phyloP scores from a whole-genome alignment of 805 yeast genomes.

The Candida mattraensis region DNA sequence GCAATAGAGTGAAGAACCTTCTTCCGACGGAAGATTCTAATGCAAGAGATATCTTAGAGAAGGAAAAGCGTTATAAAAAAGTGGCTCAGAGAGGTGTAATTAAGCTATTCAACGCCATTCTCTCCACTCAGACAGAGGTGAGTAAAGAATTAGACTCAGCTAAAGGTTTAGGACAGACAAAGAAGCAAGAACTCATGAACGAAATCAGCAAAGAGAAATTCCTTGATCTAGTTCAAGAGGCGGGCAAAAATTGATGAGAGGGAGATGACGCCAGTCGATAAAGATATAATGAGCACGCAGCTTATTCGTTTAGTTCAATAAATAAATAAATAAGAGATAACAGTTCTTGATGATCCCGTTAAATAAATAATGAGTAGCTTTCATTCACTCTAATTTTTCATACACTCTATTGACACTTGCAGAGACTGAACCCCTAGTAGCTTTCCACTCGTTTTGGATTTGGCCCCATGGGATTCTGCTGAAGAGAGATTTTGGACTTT shows the following conservation, averaged over 20 bases:
- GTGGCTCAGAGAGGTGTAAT: constrained; percentile 46
- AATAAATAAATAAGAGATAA: constrained; percentile 4
- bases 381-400: constrained; percentile 15
- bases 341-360: too few relatives aligned
- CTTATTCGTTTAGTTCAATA: constrained; percentile 2
- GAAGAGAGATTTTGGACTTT: constrained; percentile 28
- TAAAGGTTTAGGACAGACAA: constrained; percentile 47
- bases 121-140: constrained; percentile 79
- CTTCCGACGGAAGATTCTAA: constrained; percentile 62
- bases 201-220: constrained; percentile 89
- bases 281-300: not conserved
- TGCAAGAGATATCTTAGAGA: constrained; percentile 42
- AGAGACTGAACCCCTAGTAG: constrained; percentile 33
- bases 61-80: constrained; percentile 69
- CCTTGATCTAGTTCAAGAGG: constrained; percentile 81
- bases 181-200: constrained; percentile 58
- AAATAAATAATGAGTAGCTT: too few relatives aligned
- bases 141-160: constrained; percentile 69
- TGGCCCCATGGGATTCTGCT: constrained; percentile 36
- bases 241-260: constrained; percentile 44
- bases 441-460: constrained; percentile 37
- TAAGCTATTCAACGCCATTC: constrained; percentile 39
- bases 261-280: not conserved
- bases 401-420: constrained; percentile 31
- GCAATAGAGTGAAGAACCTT: constrained; percentile 65